These are phyloP conservation scores for Moelleriella libera DNA, from an alignment of 2,329 filamentous ascomycete genomes.

Conservation along the genomic window DNA sequence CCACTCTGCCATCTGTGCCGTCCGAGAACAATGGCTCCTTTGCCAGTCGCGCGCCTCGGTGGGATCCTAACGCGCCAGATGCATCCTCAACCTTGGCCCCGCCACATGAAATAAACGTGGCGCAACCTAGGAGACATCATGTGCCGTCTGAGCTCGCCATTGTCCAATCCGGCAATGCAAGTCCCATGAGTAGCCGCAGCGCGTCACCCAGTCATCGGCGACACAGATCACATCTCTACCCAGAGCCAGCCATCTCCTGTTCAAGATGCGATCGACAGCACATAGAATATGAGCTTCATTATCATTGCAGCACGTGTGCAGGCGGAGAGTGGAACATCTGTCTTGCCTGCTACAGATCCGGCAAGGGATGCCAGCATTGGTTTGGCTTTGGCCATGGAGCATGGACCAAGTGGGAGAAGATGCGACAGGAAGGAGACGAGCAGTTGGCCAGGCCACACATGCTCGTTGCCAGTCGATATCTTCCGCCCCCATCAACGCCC, in stretches of 20 bases:
- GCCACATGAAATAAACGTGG: conserved; percentile 9
- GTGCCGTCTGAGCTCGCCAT: conserved; percentile 27
- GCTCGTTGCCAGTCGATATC: conserved; percentile 42
- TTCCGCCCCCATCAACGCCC: conserved; percentile 31
- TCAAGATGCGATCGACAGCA: conserved; percentile 53
- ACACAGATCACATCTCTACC: conserved; percentile 36
- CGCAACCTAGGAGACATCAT: conserved; percentile 12
- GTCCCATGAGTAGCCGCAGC: conserved; percentile 16
- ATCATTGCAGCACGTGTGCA: conserved; percentile 61
- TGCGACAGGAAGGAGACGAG: conserved; percentile 22
- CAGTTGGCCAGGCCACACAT: conserved; percentile 38
- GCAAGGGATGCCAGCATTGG: conserved; percentile 73
- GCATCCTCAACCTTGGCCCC: conserved; percentile 1
- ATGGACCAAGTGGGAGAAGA: conserved; percentile 49
- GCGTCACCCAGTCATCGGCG: conserved; percentile 21
- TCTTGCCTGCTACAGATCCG: conserved; percentile 61
- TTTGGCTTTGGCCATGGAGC: conserved; percentile 73
- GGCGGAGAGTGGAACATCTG: conserved; percentile 68
- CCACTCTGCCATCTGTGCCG: conserved; percentile 8
- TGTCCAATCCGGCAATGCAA: conserved; percentile 16
- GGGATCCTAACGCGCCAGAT: conserved; percentile 6
- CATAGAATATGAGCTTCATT: conserved; percentile 79
- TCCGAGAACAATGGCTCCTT: conserved; percentile 18
- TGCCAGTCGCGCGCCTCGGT: conserved; percentile 19
- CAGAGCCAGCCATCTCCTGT: conserved; percentile 63